Percentiles rank a stretch among this genome's conserved stretches.
These are phyloP conservation scores for Mycena albidolilacea DNA, from an alignment of 768 basidiomycete genomes.

Conservation along the genomic window DNA sequence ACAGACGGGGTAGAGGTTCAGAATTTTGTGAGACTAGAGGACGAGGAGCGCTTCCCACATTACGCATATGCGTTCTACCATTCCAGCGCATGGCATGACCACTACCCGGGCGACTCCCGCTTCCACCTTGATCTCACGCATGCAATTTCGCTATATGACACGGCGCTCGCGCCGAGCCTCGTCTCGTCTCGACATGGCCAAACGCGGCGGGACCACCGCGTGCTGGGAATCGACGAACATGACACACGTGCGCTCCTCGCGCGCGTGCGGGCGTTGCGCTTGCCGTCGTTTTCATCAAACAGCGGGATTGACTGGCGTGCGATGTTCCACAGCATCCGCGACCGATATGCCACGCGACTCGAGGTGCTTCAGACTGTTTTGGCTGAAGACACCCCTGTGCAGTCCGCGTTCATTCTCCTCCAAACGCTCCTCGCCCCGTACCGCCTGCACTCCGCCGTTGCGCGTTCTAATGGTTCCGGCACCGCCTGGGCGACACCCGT, in stretches of 20 bases:
- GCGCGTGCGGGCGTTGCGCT: conserved; percentile 40
- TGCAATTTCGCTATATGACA: conserved; percentile 61
- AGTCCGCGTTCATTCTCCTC: conserved; percentile 47
- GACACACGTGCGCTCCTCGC: conserved; percentile 49
- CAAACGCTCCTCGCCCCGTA: conserved; percentile 51
- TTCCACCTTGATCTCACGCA: conserved; percentile 59
- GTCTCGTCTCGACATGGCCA: conserved; percentile 47
- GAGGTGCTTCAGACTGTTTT: conserved; percentile 56
- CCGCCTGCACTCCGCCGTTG: conserved; percentile 41
- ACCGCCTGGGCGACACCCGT: conserved; percentile 52
- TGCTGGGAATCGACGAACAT: conserved; percentile 48
- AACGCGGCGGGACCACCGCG: conserved; percentile 52
- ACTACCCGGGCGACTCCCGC: conserved; percentile 60
- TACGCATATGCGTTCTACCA: conserved; percentile 42
- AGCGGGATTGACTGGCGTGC: conserved; percentile 61
- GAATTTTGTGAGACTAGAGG: conserved; percentile 53
- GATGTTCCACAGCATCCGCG: conserved; percentile 52
- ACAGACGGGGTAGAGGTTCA: conserved; percentile 53
- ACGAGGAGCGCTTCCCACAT: conserved; percentile 26
- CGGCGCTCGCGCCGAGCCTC: conserved; percentile 53
- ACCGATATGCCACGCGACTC: conserved; percentile 59
- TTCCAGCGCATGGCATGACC: conserved; percentile 59
- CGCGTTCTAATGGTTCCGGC: conserved; percentile 24
- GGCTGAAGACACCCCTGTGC: conserved; percentile 31
- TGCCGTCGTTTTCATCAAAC: conserved; percentile 12